Conservation (phyloP, 2,329 filamentous ascomycete species). For the Venturia carpophila region DNA sequence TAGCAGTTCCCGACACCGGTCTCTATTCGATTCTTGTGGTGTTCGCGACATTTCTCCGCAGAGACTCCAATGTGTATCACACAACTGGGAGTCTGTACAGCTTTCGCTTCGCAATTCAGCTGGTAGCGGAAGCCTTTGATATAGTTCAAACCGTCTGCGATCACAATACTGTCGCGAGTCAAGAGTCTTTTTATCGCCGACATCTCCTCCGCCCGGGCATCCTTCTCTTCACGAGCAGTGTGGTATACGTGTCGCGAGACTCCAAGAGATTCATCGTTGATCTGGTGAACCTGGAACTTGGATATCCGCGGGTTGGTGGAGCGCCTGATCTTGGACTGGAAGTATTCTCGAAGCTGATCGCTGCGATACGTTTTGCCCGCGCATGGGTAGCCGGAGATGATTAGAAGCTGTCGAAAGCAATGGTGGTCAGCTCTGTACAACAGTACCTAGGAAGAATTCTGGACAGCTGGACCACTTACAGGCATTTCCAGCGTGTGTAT, state of each 20-base stretch:
- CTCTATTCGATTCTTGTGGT: conserved; percentile 48
- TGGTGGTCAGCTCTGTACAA: background rate
- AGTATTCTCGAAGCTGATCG: conserved; percentile 56
- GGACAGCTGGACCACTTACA: background rate
- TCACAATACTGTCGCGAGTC: conserved; percentile 64
- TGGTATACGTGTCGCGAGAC: conserved; percentile 66
- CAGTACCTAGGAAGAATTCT: background rate
- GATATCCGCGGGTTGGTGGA: conserved; percentile 38
- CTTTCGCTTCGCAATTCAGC: conserved; percentile 77
- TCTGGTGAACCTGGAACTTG: conserved; percentile 59
- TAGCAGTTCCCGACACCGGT: conserved; percentile 31
- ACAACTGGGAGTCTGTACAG: conserved; percentile 65
- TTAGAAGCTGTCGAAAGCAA: conserved; percentile 42
- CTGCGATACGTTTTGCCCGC: conserved; percentile 56
- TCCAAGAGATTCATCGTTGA: conserved; percentile 64
- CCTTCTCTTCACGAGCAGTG: conserved; percentile 72
- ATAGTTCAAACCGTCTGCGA: conserved; percentile 76
- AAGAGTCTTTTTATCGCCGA: conserved; percentile 71
- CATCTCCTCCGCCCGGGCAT: conserved; percentile 68
- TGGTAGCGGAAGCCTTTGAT: conserved; percentile 89
- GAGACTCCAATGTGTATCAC: conserved; percentile 58
- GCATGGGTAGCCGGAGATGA: conserved; percentile 55
- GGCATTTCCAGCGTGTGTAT: background rate
- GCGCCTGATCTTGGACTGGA: conserved; percentile 39
- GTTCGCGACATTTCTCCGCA: conserved; percentile 46